A percentile compares a stretch with the other conserved stretches of the same genome.
Conservation (phyloP, 2,329 filamentous ascomycete genomes). For the Phyllosticta ampelicida region DNA sequence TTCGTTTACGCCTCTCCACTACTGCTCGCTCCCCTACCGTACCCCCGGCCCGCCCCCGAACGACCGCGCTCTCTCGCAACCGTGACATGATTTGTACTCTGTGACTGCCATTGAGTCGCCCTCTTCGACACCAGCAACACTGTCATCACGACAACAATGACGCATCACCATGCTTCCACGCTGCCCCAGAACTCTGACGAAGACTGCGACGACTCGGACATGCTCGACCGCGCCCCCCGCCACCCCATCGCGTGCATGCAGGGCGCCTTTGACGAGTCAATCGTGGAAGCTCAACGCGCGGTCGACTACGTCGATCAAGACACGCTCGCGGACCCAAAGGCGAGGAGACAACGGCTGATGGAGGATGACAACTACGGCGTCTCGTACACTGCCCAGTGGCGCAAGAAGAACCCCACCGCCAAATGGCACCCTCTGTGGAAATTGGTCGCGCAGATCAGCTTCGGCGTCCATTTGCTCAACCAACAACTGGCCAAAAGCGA, state of each 20-base stretch:
- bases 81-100: not conserved
- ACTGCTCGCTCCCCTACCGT: too few relatives aligned
- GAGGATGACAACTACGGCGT: conserved; percentile 55
- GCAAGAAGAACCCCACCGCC: conserved; percentile 56
- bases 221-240: conserved; percentile 25
- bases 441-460: conserved; percentile 82
- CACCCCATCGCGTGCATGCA: conserved; percentile 73
- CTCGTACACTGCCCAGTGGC: conserved; percentile 65
- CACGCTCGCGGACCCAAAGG: conserved; percentile 42
- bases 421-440: conserved; percentile 82
- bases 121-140: not conserved
- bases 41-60: too few relatives aligned
- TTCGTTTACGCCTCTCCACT: not conserved
- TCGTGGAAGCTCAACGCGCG: conserved; percentile 54
- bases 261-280: conserved; percentile 70
- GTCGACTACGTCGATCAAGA: conserved; percentile 28
- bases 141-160: not conserved
- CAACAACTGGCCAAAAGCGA: conserved; percentile 82
- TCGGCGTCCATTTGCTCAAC: conserved; percentile 80
- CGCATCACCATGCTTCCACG: not conserved
- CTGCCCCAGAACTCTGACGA: conserved; percentile 9
- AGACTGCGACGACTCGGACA: conserved; percentile 8
- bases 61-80: not conserved
- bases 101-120: not conserved
- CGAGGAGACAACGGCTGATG: conserved; percentile 43